Evolutionary conservation across 176 grass and related monocot species (phyloP), one percentile per base, ranked within the genome.

Genomic region (Tillandsia fasciculata): DNA sequence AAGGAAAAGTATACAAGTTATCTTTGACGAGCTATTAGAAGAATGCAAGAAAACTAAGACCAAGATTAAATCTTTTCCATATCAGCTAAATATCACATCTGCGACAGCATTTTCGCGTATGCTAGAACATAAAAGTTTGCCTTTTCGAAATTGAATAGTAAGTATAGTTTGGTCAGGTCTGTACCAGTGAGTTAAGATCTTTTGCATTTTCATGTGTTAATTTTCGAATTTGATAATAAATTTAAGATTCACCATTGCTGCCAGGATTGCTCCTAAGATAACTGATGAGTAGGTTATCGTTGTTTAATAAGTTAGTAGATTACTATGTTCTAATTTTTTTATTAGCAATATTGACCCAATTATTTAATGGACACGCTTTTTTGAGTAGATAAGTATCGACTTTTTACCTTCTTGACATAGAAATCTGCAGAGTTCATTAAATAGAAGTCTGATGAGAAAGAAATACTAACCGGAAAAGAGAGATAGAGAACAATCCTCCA

Each of bases 401-500:
- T 14, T 53, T 57, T n/a, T 57, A 18, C 8, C 13, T n/a, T 18
- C 2, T 18, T n/a, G 13, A n/a, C 13, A 57, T 26, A 3, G 22
- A 57, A 1, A 26, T 23, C 28, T 1, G 63, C 20, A n/a, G 24
- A 42, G 53, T 65, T 49, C 63, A 51, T 50, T 64, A 29, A 8
- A 53, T 64, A 18, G 22, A 64, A 52, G 48, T 29, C 15, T 67
- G 65, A 68, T 18, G 11, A 66, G 47, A 84, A 74, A 77, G 50
- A 77, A 78, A 77, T 79, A 83, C 94, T 90, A 76, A 97, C 94
- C 70, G 94, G 94, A 78, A 90, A 92, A 66, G 89, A 97, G 42
- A 99, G 82, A 58, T 88, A 99, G 65, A 99, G 76, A 87, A 99
- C 89, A 74, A 87, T 70, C 74, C 86, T 90, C 94, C 94, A 99